Evolutionary conservation across 176 grass and related monocot species (phyloP).

Genomic region (Oryza punctata): DNA sequence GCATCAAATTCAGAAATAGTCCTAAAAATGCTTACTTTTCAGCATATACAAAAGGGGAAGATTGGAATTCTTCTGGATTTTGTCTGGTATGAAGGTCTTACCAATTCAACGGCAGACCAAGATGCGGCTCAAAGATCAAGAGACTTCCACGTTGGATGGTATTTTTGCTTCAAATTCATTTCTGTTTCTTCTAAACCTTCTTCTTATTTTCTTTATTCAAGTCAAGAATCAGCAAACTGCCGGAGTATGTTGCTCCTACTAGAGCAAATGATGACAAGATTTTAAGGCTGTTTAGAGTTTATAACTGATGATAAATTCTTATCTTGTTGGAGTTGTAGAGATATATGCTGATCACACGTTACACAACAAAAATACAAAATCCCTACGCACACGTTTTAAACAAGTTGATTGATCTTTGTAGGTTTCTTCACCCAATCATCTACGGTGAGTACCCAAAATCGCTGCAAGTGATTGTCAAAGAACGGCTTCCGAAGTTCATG

Average conservation of each 20-base stretch:
- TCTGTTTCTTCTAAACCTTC: neutral
- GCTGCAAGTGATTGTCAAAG: constrained; percentile 60
- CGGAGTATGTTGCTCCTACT: neutral
- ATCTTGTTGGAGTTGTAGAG: too few relatives aligned
- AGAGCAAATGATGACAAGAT: neutral
- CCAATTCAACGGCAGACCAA: constrained; percentile 45
- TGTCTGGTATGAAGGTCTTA: constrained; percentile 66
- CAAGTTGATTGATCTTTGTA: neutral
- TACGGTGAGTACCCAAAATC: constrained; percentile 61
- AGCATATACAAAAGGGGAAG: constrained; percentile 49
- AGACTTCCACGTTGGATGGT: constrained; percentile 76
- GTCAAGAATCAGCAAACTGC: too few relatives aligned
- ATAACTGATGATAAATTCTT: neutral
- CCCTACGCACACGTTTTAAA: neutral
- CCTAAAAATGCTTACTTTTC: neutral
- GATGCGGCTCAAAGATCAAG: constrained; percentile 64
- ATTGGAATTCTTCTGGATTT: constrained; percentile 70
- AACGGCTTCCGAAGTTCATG: constrained; percentile 63
- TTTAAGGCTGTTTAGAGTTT: neutral
- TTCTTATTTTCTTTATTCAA: neutral
- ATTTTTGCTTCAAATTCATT: constrained; percentile 3
- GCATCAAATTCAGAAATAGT: neutral
- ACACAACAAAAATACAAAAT: too few relatives aligned
- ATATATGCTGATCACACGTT: too few relatives aligned
- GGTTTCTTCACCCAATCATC: constrained; percentile 71